Conservation (phyloP, 768 basidiomycete species). For the Kondoa subrosea region DNA sequence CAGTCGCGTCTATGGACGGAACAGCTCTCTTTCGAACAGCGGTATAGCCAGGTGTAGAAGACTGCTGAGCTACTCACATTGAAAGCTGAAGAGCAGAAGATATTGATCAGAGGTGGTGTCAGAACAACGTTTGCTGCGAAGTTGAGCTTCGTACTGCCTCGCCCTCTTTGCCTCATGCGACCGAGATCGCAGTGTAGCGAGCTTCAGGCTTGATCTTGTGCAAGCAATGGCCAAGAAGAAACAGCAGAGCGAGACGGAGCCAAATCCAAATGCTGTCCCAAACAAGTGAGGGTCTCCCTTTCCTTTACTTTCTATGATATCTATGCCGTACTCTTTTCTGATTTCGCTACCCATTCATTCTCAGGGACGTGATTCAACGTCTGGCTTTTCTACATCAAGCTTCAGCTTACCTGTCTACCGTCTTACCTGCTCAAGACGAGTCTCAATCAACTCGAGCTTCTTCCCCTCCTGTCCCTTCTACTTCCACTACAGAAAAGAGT, state of each 20-base stretch:
- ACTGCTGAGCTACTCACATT: no score
- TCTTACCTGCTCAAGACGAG: neutral
- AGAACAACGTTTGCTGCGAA: neutral
- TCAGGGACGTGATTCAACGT: conserved; percentile 6
- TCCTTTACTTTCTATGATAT: neutral
- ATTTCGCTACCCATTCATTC: neutral
- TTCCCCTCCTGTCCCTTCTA: neutral
- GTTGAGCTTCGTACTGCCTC: neutral
- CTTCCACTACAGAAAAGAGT: neutral
- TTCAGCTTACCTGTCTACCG: neutral
- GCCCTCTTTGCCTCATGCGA: no score
- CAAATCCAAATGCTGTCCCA: conserved; percentile 1
- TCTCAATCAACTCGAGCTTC: neutral
- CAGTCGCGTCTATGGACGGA: no score
- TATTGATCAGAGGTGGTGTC: neutral
- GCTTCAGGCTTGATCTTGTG: no score
- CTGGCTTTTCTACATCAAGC: conserved; percentile 2
- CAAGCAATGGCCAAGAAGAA: conserved; percentile 6
- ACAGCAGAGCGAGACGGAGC: neutral
- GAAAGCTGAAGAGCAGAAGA: neutral
- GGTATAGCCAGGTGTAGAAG: no score
- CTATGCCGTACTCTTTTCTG: no score
- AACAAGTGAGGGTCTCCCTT: neutral
- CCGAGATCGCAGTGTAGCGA: no score
- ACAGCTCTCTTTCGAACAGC: no score